These are phyloP conservation scores for Fusarium burgessii DNA, from an alignment of 2,329 filamentous ascomycete genomes.

Conservation along the genomic window DNA sequence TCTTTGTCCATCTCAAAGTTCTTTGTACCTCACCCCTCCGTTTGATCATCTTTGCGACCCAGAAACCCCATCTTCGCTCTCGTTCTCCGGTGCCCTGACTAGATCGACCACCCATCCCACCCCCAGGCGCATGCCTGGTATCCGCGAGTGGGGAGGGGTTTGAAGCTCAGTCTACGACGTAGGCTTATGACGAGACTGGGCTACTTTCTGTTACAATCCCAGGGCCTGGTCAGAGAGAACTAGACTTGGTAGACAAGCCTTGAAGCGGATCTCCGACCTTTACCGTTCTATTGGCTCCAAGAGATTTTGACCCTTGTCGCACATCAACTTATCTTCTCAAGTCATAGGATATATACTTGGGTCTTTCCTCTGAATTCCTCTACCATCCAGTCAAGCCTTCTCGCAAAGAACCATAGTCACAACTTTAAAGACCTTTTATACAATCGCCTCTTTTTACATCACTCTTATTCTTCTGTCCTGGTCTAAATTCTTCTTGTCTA, in stretches of 20 bases:
- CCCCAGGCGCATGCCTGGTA: constrained; percentile 32
- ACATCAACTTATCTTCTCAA: constrained; percentile 43
- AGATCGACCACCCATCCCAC: constrained; percentile 34
- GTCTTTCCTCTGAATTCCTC: constrained; percentile 44
- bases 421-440: constrained; percentile 27
- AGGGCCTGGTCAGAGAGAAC: constrained; percentile 43
- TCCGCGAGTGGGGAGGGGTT: constrained; percentile 38
- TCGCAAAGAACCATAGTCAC: constrained; percentile 42
- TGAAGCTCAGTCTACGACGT: constrained; percentile 37
- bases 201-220: constrained; percentile 44
- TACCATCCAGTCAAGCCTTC: constrained; percentile 38
- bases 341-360: constrained; percentile 47
- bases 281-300: constrained; percentile 51
- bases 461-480: constrained; percentile 18
- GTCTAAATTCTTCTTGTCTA: constrained; percentile 15
- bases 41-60: constrained; percentile 45
- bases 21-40: constrained; percentile 40
- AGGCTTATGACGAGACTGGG: constrained; percentile 47
- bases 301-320: constrained; percentile 48
- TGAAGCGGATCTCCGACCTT: constrained; percentile 48
- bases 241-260: constrained; percentile 40
- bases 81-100: constrained; percentile 33
- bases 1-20: constrained; percentile 35
- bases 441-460: constrained; percentile 31
- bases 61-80: constrained; percentile 41